phyloP scores from a whole-genome alignment of 2,329 filamentous ascomycete genomes.

The Geosmithia flava region DNA sequence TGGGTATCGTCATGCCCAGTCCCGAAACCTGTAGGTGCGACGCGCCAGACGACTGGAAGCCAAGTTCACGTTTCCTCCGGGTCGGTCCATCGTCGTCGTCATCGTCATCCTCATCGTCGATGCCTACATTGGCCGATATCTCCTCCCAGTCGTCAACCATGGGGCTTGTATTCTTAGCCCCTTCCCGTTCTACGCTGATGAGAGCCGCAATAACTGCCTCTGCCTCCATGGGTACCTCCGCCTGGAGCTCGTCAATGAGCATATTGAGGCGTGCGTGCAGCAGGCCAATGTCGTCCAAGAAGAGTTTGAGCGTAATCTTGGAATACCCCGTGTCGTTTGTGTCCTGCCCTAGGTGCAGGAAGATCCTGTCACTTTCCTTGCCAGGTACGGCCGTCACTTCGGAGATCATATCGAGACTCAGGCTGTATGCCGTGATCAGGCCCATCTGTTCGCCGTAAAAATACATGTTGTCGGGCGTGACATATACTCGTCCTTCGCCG shows the following conservation, averaged over 20 bases:
- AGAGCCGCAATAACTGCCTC: constrained; percentile 61
- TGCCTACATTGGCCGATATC: constrained; percentile 38
- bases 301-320: constrained; percentile 80
- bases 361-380: constrained; percentile 85
- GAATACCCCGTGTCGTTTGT: constrained; percentile 51
- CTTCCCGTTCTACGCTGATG: constrained; percentile 59
- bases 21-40: constrained; percentile 21
- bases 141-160: constrained; percentile 91
- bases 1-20: constrained; percentile 22
- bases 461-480: constrained; percentile 79
- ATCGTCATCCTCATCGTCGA: not conserved
- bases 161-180: constrained; percentile 43
- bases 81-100: constrained; percentile 38
- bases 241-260: constrained; percentile 67
- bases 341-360: constrained; percentile 60
- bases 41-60: constrained; percentile 15
- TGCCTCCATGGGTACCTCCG: constrained; percentile 55
- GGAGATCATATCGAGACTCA: constrained; percentile 63
- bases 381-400: constrained; percentile 87
- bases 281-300: constrained; percentile 74
- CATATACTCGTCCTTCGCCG: constrained; percentile 65
- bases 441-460: constrained; percentile 96
- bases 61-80: constrained; percentile 21
- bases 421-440: constrained; percentile 69
- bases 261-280: constrained; percentile 77